These are phyloP conservation scores for Alternaria angustiovoidea DNA, from an alignment of 2,329 filamentous ascomycete species.

Conservation along the genomic window DNA sequence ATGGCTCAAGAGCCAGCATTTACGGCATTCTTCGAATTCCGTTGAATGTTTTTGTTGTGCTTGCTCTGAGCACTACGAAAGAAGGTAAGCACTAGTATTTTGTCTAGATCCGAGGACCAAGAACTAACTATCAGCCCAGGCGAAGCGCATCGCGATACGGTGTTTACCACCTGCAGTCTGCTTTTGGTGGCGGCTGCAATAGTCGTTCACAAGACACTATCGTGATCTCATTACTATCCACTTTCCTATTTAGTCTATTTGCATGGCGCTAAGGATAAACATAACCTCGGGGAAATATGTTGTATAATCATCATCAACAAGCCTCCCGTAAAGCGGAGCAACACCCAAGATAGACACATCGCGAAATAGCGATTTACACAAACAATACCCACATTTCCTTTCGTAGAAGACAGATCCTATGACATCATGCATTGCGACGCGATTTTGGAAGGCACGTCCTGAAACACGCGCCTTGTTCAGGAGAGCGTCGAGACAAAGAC, in stretches of 20 bases:
- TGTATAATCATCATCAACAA: not conserved
- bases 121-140: conserved; percentile 27
- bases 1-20: conserved; percentile 62
- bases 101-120: not conserved
- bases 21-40: conserved; percentile 67
- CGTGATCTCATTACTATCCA: conserved; percentile 12
- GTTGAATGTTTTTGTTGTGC: conserved; percentile 57
- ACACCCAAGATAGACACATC: not conserved
- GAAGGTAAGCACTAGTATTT: conserved; percentile 32
- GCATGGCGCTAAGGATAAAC: not conserved
- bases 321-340: not conserved
- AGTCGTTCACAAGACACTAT: conserved; percentile 37
- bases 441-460: not conserved
- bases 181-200: conserved; percentile 38
- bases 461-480: not conserved
- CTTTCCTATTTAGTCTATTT: not conserved
- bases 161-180: conserved; percentile 43
- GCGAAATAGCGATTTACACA: conserved; percentile 10
- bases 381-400: not conserved
- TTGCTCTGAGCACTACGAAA: conserved; percentile 43
- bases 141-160: conserved; percentile 40
- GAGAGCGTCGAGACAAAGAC: not conserved
- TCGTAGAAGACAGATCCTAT: conserved; percentile 6
- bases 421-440: conserved; percentile 14
- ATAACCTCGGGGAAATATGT: not conserved